phyloP scores from a whole-genome alignment of 805 yeast species.

The Wickerhamiella bombiphila region DNA sequence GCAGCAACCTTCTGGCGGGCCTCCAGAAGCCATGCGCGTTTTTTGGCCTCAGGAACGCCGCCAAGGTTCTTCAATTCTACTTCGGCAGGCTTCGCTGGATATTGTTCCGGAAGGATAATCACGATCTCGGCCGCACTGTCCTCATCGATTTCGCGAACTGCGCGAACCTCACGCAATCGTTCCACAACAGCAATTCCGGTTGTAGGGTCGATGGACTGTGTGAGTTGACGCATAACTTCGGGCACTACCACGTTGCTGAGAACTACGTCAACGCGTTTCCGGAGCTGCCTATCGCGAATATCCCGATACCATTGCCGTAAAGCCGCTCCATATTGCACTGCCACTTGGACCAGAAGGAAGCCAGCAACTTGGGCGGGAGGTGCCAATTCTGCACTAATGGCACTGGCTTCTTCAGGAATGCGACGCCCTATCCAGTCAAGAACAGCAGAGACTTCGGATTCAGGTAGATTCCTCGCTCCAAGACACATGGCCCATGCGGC shows the following conservation, averaged over 20 bases:
- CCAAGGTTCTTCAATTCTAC: conserved; percentile 67
- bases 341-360: conserved; percentile 8
- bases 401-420: not conserved
- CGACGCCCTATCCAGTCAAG: not conserved
- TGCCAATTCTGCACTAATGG: not conserved
- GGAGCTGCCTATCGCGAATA: conserved; percentile 11
- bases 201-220: conserved; percentile 4
- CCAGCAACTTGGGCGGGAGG: conserved; percentile 4
- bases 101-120: conserved; percentile 55
- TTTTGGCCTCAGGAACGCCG: conserved; percentile 82
- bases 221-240: conserved; percentile 8
- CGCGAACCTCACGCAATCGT: conserved; percentile 15
- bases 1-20: conserved; percentile 61
- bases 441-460: too few species aligned
- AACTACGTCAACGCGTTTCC: conserved; percentile 8
- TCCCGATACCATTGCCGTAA: conserved; percentile 18
- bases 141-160: conserved; percentile 16
- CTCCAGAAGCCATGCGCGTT: conserved; percentile 91
- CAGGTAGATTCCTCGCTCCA: too few species aligned
- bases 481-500: conserved; percentile 1
- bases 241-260: conserved; percentile 10
- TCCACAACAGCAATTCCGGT: conserved; percentile 9
- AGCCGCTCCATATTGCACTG: conserved; percentile 5
- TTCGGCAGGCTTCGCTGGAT: conserved; percentile 49
- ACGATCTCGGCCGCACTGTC: conserved; percentile 29